Evolutionary conservation across 2,329 filamentous ascomycete species (phyloP).

Genomic region (Pseudocercospora musae): DNA sequence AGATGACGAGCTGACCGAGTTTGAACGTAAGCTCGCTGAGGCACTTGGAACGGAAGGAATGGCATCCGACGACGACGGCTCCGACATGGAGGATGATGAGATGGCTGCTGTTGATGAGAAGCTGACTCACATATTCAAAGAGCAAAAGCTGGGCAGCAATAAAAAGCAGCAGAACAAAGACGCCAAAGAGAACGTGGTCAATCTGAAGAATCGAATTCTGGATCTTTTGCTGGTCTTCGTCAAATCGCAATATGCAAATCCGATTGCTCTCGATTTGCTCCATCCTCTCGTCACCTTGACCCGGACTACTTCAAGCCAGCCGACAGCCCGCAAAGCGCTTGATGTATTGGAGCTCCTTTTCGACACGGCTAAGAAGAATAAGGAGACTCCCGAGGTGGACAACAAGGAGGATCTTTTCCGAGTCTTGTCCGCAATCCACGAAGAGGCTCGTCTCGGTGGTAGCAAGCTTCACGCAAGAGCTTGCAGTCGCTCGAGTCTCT

Average conservation of each 20-base stretch:
- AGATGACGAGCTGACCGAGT: constrained; percentile 55
- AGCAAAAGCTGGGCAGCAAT: constrained; percentile 60
- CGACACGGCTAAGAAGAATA: constrained; percentile 56
- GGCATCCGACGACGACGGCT: constrained; percentile 58
- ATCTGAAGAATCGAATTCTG: constrained; percentile 91
- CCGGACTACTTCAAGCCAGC: constrained; percentile 71
- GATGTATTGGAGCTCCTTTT: constrained; percentile 71
- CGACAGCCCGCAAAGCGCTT: constrained; percentile 69
- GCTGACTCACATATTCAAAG: constrained; percentile 79
- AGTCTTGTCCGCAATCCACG: constrained; percentile 65
- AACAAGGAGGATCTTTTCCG: constrained; percentile 47
- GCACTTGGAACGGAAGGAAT: constrained; percentile 68
- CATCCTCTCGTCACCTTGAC: constrained; percentile 74
- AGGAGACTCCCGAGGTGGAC: constrained; percentile 37
- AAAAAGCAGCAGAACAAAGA: constrained; percentile 83
- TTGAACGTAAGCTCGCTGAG: constrained; percentile 73
- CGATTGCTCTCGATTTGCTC: constrained; percentile 66
- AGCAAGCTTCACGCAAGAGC: constrained; percentile 71
- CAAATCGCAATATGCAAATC: constrained; percentile 69
- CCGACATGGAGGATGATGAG: constrained; percentile 91
- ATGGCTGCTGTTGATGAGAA: constrained; percentile 88
- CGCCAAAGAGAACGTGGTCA: constrained; percentile 82
- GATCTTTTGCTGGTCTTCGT: constrained; percentile 84
- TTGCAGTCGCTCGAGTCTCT: constrained; percentile 68
- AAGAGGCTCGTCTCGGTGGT: constrained; percentile 59